Percentiles rank a stretch among this genome's conserved stretches.
These are phyloP conservation scores for Leccinum rimulosum DNA, from an alignment of 768 basidiomycete genomes.

Conservation along the genomic window DNA sequence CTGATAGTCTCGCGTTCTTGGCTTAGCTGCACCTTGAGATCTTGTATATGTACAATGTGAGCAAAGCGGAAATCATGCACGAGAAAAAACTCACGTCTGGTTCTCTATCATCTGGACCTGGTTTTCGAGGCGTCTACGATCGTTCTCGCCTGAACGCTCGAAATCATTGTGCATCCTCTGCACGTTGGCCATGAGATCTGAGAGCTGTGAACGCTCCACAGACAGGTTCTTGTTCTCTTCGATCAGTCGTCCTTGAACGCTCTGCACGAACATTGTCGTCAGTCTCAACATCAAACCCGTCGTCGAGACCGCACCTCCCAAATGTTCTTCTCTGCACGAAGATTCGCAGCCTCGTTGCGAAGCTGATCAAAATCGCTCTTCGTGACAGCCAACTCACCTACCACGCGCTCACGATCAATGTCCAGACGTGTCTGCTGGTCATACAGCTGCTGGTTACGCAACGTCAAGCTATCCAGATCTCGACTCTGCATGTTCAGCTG, in stretches of 20 bases:
- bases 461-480: constrained; percentile 63
- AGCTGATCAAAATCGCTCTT: constrained; percentile 69
- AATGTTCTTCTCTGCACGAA: constrained; percentile 90
- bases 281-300: not conserved
- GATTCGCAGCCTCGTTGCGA: constrained; percentile 81
- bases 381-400: constrained; percentile 61
- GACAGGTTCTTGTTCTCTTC: constrained; percentile 82
- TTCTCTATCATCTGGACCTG: constrained; percentile 75
- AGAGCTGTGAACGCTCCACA: constrained; percentile 79
- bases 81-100: constrained; percentile 56
- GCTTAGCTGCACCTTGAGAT: constrained; percentile 62
- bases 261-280: constrained; percentile 40
- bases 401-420: constrained; percentile 66
- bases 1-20: constrained; percentile 75
- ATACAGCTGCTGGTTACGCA: constrained; percentile 69
- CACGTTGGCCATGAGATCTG: constrained; percentile 85
- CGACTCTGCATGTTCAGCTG: constrained; percentile 58
- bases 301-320: constrained; percentile 66
- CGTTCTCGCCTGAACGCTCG: constrained; percentile 80
- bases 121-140: constrained; percentile 75
- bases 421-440: constrained; percentile 74
- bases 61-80: not conserved
- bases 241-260: constrained; percentile 73
- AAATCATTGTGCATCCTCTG: constrained; percentile 90
- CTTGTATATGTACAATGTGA: constrained; percentile 50